Conservation (phyloP, 441 rosid genomes). For the Daphne laureola region DNA sequence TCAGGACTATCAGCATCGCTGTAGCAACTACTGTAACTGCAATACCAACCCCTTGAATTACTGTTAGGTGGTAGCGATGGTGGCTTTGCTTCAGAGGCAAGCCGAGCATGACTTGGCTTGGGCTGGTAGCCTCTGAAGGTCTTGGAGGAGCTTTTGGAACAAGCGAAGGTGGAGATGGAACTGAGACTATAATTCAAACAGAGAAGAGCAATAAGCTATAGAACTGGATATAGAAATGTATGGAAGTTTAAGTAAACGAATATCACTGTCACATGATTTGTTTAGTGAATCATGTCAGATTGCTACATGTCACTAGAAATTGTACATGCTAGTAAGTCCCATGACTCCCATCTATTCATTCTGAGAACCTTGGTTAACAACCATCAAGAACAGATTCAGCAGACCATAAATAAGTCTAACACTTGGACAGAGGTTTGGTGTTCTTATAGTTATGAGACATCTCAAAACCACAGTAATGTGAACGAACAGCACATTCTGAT, state of each 20-base stretch:
- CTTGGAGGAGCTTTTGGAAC: conserved; percentile 55
- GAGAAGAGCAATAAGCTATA: conserved; percentile 11
- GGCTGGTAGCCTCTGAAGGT: conserved; percentile 49
- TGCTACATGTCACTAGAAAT: no score
- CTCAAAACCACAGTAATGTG: no score
- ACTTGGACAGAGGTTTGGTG: no score
- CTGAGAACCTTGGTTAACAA: no score
- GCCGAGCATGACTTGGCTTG: conserved; percentile 45
- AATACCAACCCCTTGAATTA: conserved; percentile 65
- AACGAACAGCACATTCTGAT: no score
- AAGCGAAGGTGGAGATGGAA: conserved; percentile 35
- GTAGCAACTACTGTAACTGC: conserved; percentile 57
- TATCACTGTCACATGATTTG: no score
- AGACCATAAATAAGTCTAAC: no score
- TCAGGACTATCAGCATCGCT: conserved; percentile 45
- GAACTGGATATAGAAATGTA: conserved; percentile 1
- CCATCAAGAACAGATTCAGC: no score
- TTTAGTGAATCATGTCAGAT: no score
- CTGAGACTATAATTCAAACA: conserved; percentile 26
- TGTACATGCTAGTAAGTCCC: no score
- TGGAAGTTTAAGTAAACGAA: conserved; percentile 1
- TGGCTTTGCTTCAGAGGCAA: conserved; percentile 32
- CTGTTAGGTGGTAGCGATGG: conserved; percentile 57
- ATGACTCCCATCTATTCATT: no score
- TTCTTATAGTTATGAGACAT: no score